A percentile compares a stretch with the other conserved stretches of the same genome.
These are phyloP conservation scores for Saccharomycopsis malanga DNA, from an alignment of 805 yeast genomes.

Conservation along the genomic window DNA sequence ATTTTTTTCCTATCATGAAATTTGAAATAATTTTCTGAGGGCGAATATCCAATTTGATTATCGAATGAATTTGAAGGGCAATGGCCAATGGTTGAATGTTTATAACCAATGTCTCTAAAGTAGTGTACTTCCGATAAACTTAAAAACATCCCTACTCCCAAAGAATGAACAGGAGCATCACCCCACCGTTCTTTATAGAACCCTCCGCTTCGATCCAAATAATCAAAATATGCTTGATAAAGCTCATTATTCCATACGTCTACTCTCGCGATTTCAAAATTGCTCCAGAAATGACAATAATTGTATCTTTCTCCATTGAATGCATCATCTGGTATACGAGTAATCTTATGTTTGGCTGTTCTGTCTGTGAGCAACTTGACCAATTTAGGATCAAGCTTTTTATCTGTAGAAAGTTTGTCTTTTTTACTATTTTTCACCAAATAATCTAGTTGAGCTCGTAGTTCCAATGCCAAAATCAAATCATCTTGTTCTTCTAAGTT, in stretches of 20 bases:
- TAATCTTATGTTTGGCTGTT: conserved; percentile 31
- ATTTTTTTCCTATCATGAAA: conserved; percentile 29
- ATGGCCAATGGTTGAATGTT: conserved; percentile 73
- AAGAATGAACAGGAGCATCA: conserved; percentile 90
- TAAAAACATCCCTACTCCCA: conserved; percentile 75
- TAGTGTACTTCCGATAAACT: conserved; percentile 71
- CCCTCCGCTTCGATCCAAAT: conserved; percentile 68
- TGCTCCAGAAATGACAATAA: conserved; percentile 86
- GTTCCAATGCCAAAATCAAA: conserved; percentile 26
- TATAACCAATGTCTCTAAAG: conserved; percentile 88
- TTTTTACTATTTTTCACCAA: conserved; percentile 12
- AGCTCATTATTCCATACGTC: conserved; percentile 60
- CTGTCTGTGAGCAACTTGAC: conserved; percentile 34
- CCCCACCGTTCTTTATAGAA: conserved; percentile 95
- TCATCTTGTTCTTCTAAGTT: conserved; percentile 23
- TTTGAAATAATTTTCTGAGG: conserved; percentile 30
- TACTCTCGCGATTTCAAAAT: conserved; percentile 84
- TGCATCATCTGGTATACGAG: conserved; percentile 41
- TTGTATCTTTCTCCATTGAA: conserved; percentile 66
- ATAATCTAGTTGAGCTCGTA: conserved; percentile 25
- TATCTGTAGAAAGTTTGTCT: conserved; percentile 21
- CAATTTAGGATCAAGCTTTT: conserved; percentile 30
- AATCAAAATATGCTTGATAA: conserved; percentile 62
- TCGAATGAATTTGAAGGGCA: conserved; percentile 66
- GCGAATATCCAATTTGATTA: conserved; percentile 42